Evolutionary conservation across 2,329 filamentous ascomycete genomes (phyloP), one percentile per base, ranked within the genome.

Genomic region (Keithomyces neogunnii): DNA sequence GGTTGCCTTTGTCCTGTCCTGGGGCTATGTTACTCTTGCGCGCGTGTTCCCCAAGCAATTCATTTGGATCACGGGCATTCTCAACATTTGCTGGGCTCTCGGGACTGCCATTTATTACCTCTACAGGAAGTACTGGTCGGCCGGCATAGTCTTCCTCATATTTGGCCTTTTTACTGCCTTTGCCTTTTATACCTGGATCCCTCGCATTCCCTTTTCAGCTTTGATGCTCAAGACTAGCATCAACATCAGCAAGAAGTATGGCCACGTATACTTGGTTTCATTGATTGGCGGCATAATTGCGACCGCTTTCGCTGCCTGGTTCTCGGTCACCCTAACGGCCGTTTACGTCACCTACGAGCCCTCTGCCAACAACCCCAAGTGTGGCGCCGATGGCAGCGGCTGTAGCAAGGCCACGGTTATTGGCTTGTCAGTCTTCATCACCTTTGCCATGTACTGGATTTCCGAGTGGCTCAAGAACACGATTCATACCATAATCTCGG

Each of bases 401-500:
- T 96, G 91, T 60, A 84, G 86, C 54, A 76, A 73, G 5, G 88
- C 75, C 48, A 92, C 85, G 57, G 88, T 96, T 44, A 91, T 90
- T 54, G 91, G 91, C 0, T 71, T 96, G 32, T 73, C 95, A 4
- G 88, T 86, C 19, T 96, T 95, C 65, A 80, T 90, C 58, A 95
- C 90, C 0, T 96, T 97, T 62, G 85, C 90, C 49, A 88, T 85
- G 69, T 96, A 95, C 71, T 97, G 92, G 92, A 84, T 96, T 57
- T 86, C 88, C 2, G 92, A 97, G 66, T 92, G 87, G 78, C 73
- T 96, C 60, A 96, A 96, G 73, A 96, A 95, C 69, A 90, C 88
- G 0, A 88, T 96, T 45, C 90, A 97, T 65, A 86, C 86, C 2
- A 90, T 84, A 29, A 86, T 96, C 53, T 87, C 89, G 0, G 91